These are phyloP conservation scores for Atkinsonella texensis DNA, from an alignment of 2,329 filamentous ascomycete species.

Conservation along the genomic window DNA sequence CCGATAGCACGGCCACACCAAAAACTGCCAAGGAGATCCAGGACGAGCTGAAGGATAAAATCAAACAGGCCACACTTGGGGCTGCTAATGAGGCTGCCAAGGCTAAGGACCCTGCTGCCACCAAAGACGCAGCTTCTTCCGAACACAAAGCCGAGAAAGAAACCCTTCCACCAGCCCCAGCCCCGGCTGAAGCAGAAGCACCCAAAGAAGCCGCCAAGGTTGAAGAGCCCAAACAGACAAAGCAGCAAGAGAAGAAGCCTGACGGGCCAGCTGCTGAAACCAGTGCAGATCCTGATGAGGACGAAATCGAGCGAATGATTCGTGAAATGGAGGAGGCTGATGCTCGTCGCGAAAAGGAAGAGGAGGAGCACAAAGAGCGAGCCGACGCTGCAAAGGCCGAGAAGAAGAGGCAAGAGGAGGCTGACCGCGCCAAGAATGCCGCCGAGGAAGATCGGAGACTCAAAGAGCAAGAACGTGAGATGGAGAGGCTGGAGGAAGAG, in stretches of 20 bases:
- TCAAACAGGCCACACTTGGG: constrained; percentile 47
- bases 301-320: constrained; percentile 48
- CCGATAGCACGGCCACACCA: constrained; percentile 52
- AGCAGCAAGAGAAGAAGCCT: constrained; percentile 15
- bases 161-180: background rate
- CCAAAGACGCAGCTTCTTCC: constrained; percentile 18
- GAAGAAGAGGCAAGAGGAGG: constrained; percentile 39
- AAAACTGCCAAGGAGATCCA: constrained; percentile 76
- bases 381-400: constrained; percentile 31
- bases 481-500: constrained; percentile 62
- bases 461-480: constrained; percentile 59
- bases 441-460: constrained; percentile 54
- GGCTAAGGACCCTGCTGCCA: constrained; percentile 14
- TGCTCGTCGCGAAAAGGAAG: constrained; percentile 35
- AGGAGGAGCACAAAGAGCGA: constrained; percentile 35
- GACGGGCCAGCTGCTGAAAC: constrained; percentile 19
- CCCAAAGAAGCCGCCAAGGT: constrained; percentile 5
- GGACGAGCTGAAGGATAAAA: constrained; percentile 70
- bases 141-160: constrained; percentile 18
- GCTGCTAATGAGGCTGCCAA: constrained; percentile 18
- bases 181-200: background rate
- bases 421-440: constrained; percentile 29
- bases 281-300: constrained; percentile 34
- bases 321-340: constrained; percentile 50
- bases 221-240: constrained; percentile 15